phyloP scores from a whole-genome alignment of 2,329 filamentous ascomycete species.

The Geosmithia morbida region DNA sequence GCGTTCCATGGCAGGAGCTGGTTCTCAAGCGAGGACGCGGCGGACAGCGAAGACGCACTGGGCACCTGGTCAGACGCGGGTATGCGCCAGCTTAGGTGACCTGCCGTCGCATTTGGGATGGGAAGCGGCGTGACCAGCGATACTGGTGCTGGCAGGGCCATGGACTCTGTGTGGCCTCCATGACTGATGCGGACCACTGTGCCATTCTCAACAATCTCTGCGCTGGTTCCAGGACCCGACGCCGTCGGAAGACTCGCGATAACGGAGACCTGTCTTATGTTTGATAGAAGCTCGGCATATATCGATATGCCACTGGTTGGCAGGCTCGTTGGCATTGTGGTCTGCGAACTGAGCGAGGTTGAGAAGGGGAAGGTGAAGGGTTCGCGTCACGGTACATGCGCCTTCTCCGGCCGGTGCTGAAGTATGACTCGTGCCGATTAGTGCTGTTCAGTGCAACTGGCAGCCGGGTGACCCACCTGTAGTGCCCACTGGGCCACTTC shows the following conservation, averaged over 20 bases:
- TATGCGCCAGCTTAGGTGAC: constrained; percentile 38
- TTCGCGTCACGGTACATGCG: neutral
- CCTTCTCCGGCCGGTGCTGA: neutral
- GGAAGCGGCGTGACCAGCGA: constrained; percentile 19
- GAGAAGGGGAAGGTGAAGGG: neutral
- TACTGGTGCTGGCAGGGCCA: constrained; percentile 29
- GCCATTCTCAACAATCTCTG: constrained; percentile 28
- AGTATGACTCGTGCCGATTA: neutral
- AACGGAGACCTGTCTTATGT: constrained; percentile 50
- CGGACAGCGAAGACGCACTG: constrained; percentile 4
- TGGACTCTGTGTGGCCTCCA: constrained; percentile 15
- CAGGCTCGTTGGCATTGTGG: neutral
- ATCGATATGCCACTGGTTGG: constrained; percentile 18
- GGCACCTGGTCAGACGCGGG: constrained; percentile 18
- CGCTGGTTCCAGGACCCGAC: constrained; percentile 24
- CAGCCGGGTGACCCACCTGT: no score
- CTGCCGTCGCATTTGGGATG: constrained; percentile 14
- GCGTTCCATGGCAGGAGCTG: constrained; percentile 42
- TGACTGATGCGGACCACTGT: constrained; percentile 32
- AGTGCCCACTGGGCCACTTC: no score
- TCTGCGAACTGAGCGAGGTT: neutral
- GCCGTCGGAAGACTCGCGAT: constrained; percentile 33
- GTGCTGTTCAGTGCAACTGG: no score
- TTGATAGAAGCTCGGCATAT: constrained; percentile 51
- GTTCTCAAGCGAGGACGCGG: constrained; percentile 15